Conservation (phyloP, 1,284 basidiomycete genomes). For the Inonotus obliquus region DNA sequence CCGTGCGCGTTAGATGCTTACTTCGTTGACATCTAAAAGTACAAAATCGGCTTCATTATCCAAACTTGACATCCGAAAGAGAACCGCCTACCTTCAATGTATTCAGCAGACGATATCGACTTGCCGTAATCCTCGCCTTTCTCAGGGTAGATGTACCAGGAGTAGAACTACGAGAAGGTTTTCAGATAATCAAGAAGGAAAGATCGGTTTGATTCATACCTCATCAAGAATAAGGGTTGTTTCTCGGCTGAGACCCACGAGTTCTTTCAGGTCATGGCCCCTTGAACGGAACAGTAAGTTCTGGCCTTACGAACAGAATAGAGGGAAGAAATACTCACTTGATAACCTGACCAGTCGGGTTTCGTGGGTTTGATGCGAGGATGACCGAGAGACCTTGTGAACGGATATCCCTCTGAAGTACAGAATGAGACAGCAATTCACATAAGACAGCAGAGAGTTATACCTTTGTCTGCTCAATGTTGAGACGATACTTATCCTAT, state of each 20-base stretch:
- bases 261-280: constrained; percentile 75
- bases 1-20: constrained; percentile 23
- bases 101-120: constrained; percentile 78
- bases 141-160: constrained; percentile 89
- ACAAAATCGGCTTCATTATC: background rate
- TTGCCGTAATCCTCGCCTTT: constrained; percentile 69
- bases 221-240: constrained; percentile 88
- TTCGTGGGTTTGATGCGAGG: constrained; percentile 87
- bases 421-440: constrained; percentile 5
- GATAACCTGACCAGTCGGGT: constrained; percentile 84
- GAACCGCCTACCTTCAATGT: constrained; percentile 47
- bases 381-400: constrained; percentile 83
- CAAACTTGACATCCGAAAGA: background rate
- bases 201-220: constrained; percentile 36
- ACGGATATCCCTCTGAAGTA: constrained; percentile 61
- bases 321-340: constrained; percentile 28
- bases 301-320: background rate
- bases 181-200: background rate
- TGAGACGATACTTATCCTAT: constrained; percentile 61
- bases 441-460: background rate
- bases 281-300: constrained; percentile 30
- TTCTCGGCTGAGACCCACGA: constrained; percentile 70
- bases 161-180: constrained; percentile 66
- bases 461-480: constrained; percentile 50
- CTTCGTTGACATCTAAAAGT: constrained; percentile 65